Conservation (phyloP, 2,329 filamentous ascomycete genomes). For the Blumeria hordei region DNA sequence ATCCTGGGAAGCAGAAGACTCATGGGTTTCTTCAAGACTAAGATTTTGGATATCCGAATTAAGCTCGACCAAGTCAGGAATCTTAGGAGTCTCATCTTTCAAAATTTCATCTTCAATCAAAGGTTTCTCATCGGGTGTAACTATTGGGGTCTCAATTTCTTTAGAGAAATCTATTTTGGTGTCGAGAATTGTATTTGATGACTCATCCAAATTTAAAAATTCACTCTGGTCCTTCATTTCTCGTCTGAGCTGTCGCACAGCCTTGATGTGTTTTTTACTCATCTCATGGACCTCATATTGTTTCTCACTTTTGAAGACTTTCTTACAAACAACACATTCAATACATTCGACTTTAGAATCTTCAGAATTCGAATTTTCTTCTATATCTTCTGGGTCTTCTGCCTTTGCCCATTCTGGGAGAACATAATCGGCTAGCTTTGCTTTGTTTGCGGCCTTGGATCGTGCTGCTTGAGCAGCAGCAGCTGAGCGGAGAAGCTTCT, state of each 20-base stretch:
- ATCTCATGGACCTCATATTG: slow-evolving; percentile 81
- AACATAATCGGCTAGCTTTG: slow-evolving; percentile 38
- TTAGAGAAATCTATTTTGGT: not conserved
- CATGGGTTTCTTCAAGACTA: too few relatives aligned
- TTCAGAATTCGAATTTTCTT: slow-evolving; percentile 21
- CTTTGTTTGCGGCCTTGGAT: slow-evolving; percentile 57
- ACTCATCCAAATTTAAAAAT: slow-evolving; percentile 25
- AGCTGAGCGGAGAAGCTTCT: slow-evolving; percentile 51
- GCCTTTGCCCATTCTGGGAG: slow-evolving; percentile 58
- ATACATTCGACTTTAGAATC: slow-evolving; percentile 33
- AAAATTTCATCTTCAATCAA: not conserved
- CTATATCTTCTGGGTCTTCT: slow-evolving; percentile 21
- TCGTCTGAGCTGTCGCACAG: slow-evolving; percentile 51
- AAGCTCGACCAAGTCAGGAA: too few relatives aligned
- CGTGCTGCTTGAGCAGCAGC: slow-evolving; percentile 66
- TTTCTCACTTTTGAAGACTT: slow-evolving; percentile 70
- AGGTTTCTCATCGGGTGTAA: too few relatives aligned
- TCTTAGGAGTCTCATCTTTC: slow-evolving; percentile 3
- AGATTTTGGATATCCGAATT: too few relatives aligned
- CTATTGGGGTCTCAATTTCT: not conserved
- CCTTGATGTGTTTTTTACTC: slow-evolving; percentile 89
- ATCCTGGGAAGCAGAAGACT: not conserved
- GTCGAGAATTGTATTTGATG: not conserved
- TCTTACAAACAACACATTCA: slow-evolving; percentile 56
- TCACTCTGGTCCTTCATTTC: slow-evolving; percentile 67